Base-by-base conservation (phyloP, 164 flowering plant species). In the Macadamia tetraphylla region DNA sequence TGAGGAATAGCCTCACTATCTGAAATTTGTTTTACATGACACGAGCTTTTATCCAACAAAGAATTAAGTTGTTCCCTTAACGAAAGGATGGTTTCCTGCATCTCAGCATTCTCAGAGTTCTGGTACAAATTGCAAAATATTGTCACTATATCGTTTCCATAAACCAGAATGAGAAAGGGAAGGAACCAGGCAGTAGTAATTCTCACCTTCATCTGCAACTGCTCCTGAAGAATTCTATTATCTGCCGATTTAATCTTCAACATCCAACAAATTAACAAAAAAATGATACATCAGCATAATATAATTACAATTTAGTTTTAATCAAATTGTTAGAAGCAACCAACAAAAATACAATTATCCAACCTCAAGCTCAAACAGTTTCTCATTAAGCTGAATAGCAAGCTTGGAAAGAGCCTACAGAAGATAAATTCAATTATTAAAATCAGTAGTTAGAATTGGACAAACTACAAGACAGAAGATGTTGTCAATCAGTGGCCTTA, bases 341-440 rank as follows among this genome's bases (percentile, higher is more conserved):
- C 30, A 71, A 70, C 56, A 18, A 60, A 35, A 67, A 73, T 44
- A 67, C 35, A 64, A 67, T 62, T 12, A 66, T 74, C 86, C 64
- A 70, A 92, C 97, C 94, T 92, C 97, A 66, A 88, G 88, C 70
- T 92, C 97, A 73, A 88, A 92, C 29, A 81, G 82, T 65, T 83
- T 88, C 67, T 92, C 92, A 79, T 87, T 90, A 43, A 88, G 81
- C 75, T 88, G 87, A 63, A 84, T 68, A 51, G 89, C 79, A 63
- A 91, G 82, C 82, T 84, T 85, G 63, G 91, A 84, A 44, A 89
- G 70, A 67, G 85, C 84, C 97, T 91, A 69, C 72, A 76, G 1
- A 15, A 55, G 29, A 43, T 30, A 72, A 53, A 59, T 35, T 65
- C 53, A 46, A 6, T 29, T 43, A 58, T 71, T 46, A 7, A 57